A percentile compares a stretch with the other conserved stretches of the same genome.
phyloP scores from a whole-genome alignment of 1,284 basidiomycete species.

The Porodaedalea pini region DNA sequence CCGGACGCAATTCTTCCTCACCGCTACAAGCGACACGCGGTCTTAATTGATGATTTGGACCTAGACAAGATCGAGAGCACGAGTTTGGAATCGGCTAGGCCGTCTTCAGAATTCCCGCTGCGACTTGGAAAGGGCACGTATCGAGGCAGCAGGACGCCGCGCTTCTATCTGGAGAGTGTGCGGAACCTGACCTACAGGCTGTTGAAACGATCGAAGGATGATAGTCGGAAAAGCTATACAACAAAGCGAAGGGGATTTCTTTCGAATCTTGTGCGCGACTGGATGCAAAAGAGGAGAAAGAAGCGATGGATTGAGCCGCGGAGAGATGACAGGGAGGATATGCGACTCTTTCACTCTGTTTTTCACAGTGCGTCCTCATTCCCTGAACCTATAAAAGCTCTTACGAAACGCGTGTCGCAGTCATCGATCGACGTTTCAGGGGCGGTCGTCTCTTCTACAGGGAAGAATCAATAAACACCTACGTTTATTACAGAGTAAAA shows the following conservation, averaged over 20 bases:
- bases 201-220: neutral
- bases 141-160: neutral
- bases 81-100: neutral
- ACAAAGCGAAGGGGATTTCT: neutral
- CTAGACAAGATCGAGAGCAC: neutral
- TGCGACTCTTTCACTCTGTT: neutral
- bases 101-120: neutral
- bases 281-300: neutral
- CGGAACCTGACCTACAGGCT: neutral
- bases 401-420: neutral
- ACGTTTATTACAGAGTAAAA: slow-evolving; percentile 3
- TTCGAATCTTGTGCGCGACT: neutral
- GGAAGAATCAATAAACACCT: neutral
- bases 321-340: neutral
- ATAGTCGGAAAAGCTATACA: neutral
- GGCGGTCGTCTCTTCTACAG: neutral
- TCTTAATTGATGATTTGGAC: neutral
- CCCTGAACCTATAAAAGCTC: neutral
- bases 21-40: neutral
- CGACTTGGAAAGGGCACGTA: neutral
- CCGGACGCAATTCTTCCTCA: neutral
- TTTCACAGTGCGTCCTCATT: neutral
- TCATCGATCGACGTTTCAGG: neutral
- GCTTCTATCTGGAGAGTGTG: neutral
- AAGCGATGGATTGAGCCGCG: neutral